Conservation (phyloP, 1,284 basidiomycete species). For the Psilocybe mexicana region DNA sequence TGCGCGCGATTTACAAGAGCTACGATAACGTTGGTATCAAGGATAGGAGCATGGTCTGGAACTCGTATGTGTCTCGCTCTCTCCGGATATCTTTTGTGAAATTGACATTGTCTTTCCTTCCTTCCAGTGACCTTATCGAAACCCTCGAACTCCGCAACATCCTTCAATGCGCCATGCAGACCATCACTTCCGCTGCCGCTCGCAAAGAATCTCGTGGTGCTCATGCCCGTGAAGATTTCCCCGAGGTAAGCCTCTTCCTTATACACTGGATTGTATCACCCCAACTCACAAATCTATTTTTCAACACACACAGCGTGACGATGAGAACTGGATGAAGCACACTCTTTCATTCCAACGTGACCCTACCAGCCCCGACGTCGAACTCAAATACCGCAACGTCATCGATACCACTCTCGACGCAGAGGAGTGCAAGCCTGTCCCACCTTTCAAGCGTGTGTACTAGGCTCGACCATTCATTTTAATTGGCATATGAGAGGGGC, state of each 20-base stretch:
- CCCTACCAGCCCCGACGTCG: conserved; percentile 75
- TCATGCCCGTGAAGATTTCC: conserved; percentile 96
- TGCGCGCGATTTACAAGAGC: conserved; percentile 84
- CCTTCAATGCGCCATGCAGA: conserved; percentile 94
- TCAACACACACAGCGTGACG: conserved; percentile 64
- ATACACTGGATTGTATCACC: neutral
- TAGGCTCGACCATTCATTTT: conserved; percentile 31
- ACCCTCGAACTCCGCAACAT: conserved; percentile 97
- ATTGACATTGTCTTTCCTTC: conserved; percentile 17
- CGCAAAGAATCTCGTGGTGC: conserved; percentile 98
- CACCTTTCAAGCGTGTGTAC: conserved; percentile 88
- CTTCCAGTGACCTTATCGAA: conserved; percentile 86
- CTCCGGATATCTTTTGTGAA: neutral
- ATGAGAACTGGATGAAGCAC: conserved; percentile 94
- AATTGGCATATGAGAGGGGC: neutral
- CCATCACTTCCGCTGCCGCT: conserved; percentile 92
- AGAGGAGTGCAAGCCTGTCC: conserved; percentile 90
- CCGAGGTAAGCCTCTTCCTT: conserved; percentile 60
- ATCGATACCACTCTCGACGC: conserved; percentile 89
- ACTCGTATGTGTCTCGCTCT: conserved; percentile 60
- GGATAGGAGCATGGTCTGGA: conserved; percentile 99
- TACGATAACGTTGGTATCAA: conserved; percentile 94
- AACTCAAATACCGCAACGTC: conserved; percentile 88
- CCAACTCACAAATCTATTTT: conserved; percentile 6
- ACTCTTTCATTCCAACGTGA: conserved; percentile 87